Evolutionary conservation across 2,329 filamentous ascomycete genomes (phyloP), one percentile per base, ranked within the genome.

Genomic region (Curvularia sp.): DNA sequence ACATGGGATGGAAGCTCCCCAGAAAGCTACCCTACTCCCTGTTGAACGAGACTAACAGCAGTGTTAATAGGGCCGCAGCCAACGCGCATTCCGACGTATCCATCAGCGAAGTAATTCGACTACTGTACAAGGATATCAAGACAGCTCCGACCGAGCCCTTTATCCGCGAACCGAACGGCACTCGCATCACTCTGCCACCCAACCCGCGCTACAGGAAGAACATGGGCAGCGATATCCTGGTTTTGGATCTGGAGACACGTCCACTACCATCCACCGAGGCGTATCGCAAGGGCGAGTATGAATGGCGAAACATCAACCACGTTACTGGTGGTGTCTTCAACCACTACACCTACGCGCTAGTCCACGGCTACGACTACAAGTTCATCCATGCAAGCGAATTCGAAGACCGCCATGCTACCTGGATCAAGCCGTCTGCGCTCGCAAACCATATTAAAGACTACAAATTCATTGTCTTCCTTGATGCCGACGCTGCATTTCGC

Each of bases 351-450:
- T 77, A 77, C 54, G 77, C 78, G 10, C 69, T 74, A 55, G 79
- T 82, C 38, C 81, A 83, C 61, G 80, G 80, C 6, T 82, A 82
- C 61, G 79, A 82, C 55, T 83, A 83, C 69, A 81, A 81, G 38
- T 78, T 82, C 53, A 74, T 82, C 21, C 77, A 76, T 39, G 79
- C 79, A 1, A 64, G 69, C 43, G 71, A 77, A 10, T 79, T 79
- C 43, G 59, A 74, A 28, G 77, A 79, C 56, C 77, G 79, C 42
- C 75, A 78, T 54, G 74, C 76, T 7, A 82, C 80, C 21, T 83
- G 81, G 81, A 78, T 80, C 62, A 83, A 83, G 67, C 74, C 74
- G 5, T 74, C 70, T 25, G 74, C 75, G 13, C 66, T 77, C 9
- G 74, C 74, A 32, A 75, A 76, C 49, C 64, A 74, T 42, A 73